Base-by-base conservation (phyloP, 768 basidiomycete species). In the Mycena metata region DNA sequence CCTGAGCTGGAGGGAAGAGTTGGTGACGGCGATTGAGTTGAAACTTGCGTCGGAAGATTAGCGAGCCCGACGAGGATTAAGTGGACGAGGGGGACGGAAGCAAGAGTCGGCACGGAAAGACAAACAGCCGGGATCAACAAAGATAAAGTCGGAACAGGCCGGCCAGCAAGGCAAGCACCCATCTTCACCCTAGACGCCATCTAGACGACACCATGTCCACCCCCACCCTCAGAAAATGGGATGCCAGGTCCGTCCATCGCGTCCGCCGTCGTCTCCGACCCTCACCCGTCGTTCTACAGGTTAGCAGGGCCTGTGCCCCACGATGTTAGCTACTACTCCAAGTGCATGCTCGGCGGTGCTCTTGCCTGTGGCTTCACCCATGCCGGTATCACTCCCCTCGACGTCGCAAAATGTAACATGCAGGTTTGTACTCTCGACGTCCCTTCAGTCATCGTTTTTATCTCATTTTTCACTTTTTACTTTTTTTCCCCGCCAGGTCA, bases 331-430 rank as follows among this genome's bases (percentile, higher is more conserved):
- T 95, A 95, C 86, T 95, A 95, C 79, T 79, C 89, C 77, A 94
- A 95, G 81, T 93, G 91, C 79, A 90, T 94, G 89, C 88, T 96
- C 73, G 94, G 94, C 76, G 95, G 95, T 88, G 85, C 85, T 60
- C 86, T 96, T 71, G 94, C 95, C 21, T 96, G 95, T 74, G 95
- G 95, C 82, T 24, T 93, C 77, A 96, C 95, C 70, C 95, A 96
- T 77, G 94, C 93, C 16, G 93, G 90, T 74, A 90, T 95, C 79
- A 94, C 93, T 15, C 93, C 93, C 41, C 88, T 95, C 67, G 93
- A 95, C 82, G 93, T 95, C 64, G 91, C 91, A 72, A 95, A 95
- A 83, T 94, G 93, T 80, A 95, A 95, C 85, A 95, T 95, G 91
- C 93, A 95, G 91, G 93, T 89, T 45, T 42, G 86, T 77, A n/a